Base-by-base conservation (phyloP, 2,329 filamentous ascomycete genomes). In the Pezicula carpinea region DNA sequence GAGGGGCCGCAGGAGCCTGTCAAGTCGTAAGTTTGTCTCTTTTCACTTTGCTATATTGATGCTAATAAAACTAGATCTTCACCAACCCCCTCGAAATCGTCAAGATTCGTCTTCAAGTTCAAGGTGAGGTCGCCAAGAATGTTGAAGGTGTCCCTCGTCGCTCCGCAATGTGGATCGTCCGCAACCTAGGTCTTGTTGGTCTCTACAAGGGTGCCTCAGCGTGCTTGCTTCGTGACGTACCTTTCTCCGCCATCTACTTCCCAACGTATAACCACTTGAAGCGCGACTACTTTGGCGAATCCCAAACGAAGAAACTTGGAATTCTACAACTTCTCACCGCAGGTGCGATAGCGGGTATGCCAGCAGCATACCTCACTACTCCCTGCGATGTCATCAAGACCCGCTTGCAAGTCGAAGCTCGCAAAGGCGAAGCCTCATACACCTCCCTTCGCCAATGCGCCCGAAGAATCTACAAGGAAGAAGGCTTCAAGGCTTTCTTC, bases 371-470 rank as follows among this genome's bases (percentile, higher is more conserved):
- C 72, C 77, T 99, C 53, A 99, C 93, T 19, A 99, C 93, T 2
- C 93, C 93, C 0, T 96, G 88, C 73, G 93, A 99, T 64, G 93
- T 99, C 52, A 97, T 99, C 83, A 99, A 99, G 79, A 99, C 93
- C 3, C 87, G 93, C 66, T 78, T 99, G 50, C 93, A 99, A 69
- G 93, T 99, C 49, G 93, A 99, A 69, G 91, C 92, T 18, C 87
- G 93, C 55, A 97, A 97, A 76, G 93, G 93, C 53, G 92, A 99
- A 61, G 85, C 84, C 3, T 77, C 78, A 41, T 99, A 99, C 76
- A 93, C 81, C 35, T 88, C 87, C 39, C 78, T 99, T 40, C 82
- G 89, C 47, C 89, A 99, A 70, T 88, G 85, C 45, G 93, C 93
- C 32, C 70, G 70, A 59, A 95, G 89, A 13, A 87, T 99, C 60